Percentiles rank a stretch among this genome's conserved stretches.
These are phyloP conservation scores for Takashimella tepidaria DNA, from an alignment of 1,284 basidiomycete species.

Conservation along the genomic window DNA sequence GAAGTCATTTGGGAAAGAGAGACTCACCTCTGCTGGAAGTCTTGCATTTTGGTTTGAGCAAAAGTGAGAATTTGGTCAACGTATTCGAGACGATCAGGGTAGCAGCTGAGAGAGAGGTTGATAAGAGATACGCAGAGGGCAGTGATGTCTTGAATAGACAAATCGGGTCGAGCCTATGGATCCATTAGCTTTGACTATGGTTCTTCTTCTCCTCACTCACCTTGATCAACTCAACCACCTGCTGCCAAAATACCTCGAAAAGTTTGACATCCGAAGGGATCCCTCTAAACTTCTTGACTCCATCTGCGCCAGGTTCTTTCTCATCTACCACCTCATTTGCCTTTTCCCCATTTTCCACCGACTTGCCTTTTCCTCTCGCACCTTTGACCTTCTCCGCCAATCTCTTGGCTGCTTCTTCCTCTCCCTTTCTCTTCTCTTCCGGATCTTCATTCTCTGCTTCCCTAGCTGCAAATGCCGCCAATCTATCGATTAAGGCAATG, in stretches of 20 bases:
- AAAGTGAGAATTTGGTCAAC: conserved; percentile 89
- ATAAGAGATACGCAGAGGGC: conserved; percentile 87
- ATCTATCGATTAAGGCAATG: conserved; percentile 89
- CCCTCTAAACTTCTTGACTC: conserved; percentile 63
- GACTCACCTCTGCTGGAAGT: conserved; percentile 70
- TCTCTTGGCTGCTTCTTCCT: conserved; percentile 79
- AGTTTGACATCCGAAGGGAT: conserved; percentile 86
- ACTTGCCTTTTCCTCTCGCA: conserved; percentile 50
- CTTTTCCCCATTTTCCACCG: conserved; percentile 27
- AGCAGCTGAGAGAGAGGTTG: conserved; percentile 88
- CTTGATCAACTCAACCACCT: conserved; percentile 95
- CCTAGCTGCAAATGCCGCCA: conserved; percentile 86
- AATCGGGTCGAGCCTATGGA: conserved; percentile 82
- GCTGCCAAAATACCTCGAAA: conserved; percentile 96
- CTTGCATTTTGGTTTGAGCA: conserved; percentile 75
- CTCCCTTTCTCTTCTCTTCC: conserved; percentile 80
- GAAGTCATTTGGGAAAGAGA: no score
- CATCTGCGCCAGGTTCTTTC: conserved; percentile 18
- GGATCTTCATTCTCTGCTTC: conserved; percentile 91
- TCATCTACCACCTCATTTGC: conserved; percentile 20
- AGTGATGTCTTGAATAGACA: conserved; percentile 92
- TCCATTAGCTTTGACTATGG: background rate
- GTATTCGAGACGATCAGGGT: conserved; percentile 89
- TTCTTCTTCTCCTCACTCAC: conserved; percentile 52
- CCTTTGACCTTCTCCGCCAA: conserved; percentile 75